Evolutionary conservation across 208 protist genomes (phyloP), one percentile per base, ranked within the genome.

Genomic region (Acanthamoeba castellanii): DNA sequence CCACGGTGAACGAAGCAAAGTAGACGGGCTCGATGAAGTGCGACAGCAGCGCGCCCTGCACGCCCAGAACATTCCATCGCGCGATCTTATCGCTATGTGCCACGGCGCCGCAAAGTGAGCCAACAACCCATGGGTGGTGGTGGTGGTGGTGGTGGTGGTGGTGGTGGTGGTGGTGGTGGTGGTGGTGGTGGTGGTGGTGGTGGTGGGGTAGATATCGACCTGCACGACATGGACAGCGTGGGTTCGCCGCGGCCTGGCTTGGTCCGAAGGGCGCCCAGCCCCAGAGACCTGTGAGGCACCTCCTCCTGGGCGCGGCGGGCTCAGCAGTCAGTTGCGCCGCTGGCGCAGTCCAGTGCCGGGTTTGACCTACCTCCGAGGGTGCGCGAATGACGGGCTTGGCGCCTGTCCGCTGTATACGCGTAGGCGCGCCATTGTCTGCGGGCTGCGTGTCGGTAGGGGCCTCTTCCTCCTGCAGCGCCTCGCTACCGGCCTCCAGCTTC

Each of bases 211-310:
- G 64, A 74, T n/a, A 92, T 16, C 42, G 2, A 88, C 92, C 92
- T 88, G 61, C 95, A 96, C 3, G 95, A 96, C 95, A 96, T 96
- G 42, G 88, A 94, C 9, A 72, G 25, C 25, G 95, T 96, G 52
- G 47, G 93, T 45, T 96, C 95, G 42, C 95, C 95, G 68, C 95
- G 64, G 84, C 95, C 95, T 18, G 95, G 95, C 61, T 96, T 96
- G 1, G 95, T 84, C n/a, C 95, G 34, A 11, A 95, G 64, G 16
- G 57, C 61, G 0, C 95, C 95, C 45, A 55, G 27, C 50, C 78
- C 70, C 42, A 20, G 7, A 7, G 76, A 85, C 11, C 76, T 7
- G 22, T 85, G 76, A 6, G 76, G 76, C 37, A 42, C 45, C 20
- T 85, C 76, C 3, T 59, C 25, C 76, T 78, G n/a, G 1, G 70